Base-by-base conservation (phyloP, 2,329 filamentous ascomycete genomes). In the Penicillium concentricum region DNA sequence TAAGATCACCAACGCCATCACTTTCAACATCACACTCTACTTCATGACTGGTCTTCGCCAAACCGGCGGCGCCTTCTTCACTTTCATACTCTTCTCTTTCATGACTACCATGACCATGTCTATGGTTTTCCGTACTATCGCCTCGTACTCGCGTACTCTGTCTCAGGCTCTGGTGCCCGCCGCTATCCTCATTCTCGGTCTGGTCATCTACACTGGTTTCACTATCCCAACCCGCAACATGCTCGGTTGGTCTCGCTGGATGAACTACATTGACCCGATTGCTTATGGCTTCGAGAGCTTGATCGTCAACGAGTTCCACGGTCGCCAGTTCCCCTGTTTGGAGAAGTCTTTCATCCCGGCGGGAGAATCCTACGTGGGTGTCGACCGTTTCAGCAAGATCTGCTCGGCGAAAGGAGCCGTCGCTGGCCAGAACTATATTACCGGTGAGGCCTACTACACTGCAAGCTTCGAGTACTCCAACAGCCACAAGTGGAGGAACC, bases 21-120 rank as follows among this genome's bases (percentile, higher is more conserved):
- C 84, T 6, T 95, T 95, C 80, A 94, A 96, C 72, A 53, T 92
- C 38, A 81, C 85, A 1, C 76, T 96, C 7, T 96, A 96, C 76
- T 96, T 96, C 74, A 87, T 96, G 85, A 88, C 90, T 1, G 89
- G 92, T 61, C 78, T 96, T 34, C 84, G 89, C 56, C 82, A 91
- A 55, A 86, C 88, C 60, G 79, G 89, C 0, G 87, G 87, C 3
- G 77, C 86, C 1, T 96, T 93, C 81, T 96, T 96, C 81, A 89
- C 92, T 78, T 95, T 91, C 82, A 73, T 92, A 49, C 78, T 96
- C 49, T 83, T 92, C 69, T 88, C 86, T 4, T 90, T 93, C 75
- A 72, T 83, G 58, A 86, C 86, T 1, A 90, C 89, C 1, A 63
- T 96, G 68, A 81, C 84, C 65, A 93, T 94, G 89, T 91, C 88